These are phyloP conservation scores for Hericium erinaceus DNA, from an alignment of 768 basidiomycete species.

Conservation along the genomic window DNA sequence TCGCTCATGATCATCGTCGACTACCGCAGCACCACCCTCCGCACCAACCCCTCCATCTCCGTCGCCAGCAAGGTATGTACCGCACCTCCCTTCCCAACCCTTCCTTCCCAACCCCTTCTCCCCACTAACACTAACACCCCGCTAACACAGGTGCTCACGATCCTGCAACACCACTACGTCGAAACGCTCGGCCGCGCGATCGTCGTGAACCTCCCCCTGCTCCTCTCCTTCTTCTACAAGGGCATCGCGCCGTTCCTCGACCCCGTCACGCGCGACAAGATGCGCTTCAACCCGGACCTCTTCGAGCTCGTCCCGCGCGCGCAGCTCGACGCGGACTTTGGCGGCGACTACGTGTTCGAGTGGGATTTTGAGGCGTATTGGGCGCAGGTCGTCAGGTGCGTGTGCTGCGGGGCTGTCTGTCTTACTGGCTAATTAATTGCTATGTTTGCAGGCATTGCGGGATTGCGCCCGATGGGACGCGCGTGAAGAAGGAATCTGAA, in stretches of 20 bases:
- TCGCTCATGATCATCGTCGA: slow-evolving; percentile 78
- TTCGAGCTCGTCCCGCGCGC: slow-evolving; percentile 61
- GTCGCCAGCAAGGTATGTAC: slow-evolving; percentile 69
- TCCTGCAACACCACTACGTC: slow-evolving; percentile 83
- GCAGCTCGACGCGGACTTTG: slow-evolving; percentile 79
- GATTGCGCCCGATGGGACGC: slow-evolving; percentile 24
- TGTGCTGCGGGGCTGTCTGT: slow-evolving; percentile 2
- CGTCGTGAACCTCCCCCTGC: slow-evolving; percentile 70
- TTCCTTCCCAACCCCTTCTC: slow-evolving; percentile 72
- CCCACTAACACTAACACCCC: slow-evolving; percentile 76
- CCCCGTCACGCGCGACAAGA: slow-evolving; percentile 85
- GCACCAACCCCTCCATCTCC: slow-evolving; percentile 77
- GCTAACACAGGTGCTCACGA: slow-evolving; percentile 68
- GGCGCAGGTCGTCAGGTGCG: slow-evolving; percentile 66
- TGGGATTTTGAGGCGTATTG: slow-evolving; percentile 72
- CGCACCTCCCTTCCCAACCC: too few species aligned
- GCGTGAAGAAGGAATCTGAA: slow-evolving; percentile 3
- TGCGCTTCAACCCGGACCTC: slow-evolving; percentile 84
- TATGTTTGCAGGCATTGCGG: slow-evolving; percentile 16
- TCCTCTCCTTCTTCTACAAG: slow-evolving; percentile 72
- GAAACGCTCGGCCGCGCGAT: slow-evolving; percentile 82
- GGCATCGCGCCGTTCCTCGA: slow-evolving; percentile 83
- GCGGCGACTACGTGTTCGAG: slow-evolving; percentile 63
- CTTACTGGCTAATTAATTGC: not conserved
- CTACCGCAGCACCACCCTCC: slow-evolving; percentile 73